Evolutionary conservation across 1,139 yeast genomes (phyloP).

Genomic region (Kurtzmaniella quercitrusa): DNA sequence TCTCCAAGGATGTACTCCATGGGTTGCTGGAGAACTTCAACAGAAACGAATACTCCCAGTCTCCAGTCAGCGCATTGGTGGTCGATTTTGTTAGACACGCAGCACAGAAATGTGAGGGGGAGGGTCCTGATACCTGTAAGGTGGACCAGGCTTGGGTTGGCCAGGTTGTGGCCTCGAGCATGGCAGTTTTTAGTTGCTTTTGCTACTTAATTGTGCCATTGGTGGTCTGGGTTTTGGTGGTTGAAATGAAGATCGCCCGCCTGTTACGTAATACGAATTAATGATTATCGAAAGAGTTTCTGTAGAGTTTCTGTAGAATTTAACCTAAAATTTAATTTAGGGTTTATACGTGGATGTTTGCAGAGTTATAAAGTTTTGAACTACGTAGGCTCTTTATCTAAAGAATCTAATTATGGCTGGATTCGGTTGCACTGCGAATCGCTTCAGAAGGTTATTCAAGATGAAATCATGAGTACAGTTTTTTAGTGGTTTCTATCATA

Average conservation of each 20-base stretch:
- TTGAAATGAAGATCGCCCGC: constrained; percentile 14
- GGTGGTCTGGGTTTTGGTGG: constrained; percentile 19
- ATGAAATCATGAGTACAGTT: too few species aligned
- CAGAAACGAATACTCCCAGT: not conserved
- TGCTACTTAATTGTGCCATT: constrained; percentile 25
- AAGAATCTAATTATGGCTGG: too few species aligned
- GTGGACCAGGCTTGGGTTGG: constrained; percentile 4
- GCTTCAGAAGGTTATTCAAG: too few species aligned
- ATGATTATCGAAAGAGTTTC: constrained; percentile 2
- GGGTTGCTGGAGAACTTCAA: constrained; percentile 12
- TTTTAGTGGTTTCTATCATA: too few species aligned
- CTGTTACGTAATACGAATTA: not conserved
- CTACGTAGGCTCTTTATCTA: too few species aligned
- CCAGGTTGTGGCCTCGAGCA: constrained; percentile 11
- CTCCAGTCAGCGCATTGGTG: constrained; percentile 14
- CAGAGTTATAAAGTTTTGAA: too few species aligned
- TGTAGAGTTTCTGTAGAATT: constrained; percentile 1
- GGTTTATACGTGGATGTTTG: too few species aligned
- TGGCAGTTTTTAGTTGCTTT: constrained; percentile 19
- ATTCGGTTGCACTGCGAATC: too few species aligned
- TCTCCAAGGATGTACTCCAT: constrained; percentile 19
- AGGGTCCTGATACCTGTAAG: constrained; percentile 1
- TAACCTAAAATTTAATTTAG: not conserved
- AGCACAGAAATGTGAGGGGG: constrained; percentile 1
- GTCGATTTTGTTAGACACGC: constrained; percentile 16